Base-by-base conservation (phyloP, 257 asterid species). In the Fraxinus excelsior region DNA sequence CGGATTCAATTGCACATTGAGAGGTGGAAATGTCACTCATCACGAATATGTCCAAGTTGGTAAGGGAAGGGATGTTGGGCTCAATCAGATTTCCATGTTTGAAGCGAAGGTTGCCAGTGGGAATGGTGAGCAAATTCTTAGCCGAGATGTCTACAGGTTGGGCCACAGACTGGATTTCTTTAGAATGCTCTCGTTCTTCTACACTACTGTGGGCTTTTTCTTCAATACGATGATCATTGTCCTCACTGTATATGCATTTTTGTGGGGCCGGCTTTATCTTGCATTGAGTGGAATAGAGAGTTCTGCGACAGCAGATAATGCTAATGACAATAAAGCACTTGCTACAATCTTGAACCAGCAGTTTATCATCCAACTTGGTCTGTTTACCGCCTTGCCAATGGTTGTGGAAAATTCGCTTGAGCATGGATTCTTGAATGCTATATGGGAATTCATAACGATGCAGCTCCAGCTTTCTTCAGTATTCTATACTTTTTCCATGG, bases 81-180 rank as follows among this genome's bases (percentile, higher is more conserved):
- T 93, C 82, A 96, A 96, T 85, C 99, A 96, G 75, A 84, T 93
- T 62, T 91, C 99, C 66, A 96, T 96, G 99, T 96, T 96, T 73
- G 98, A 96, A 83, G 98, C 98, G 74, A 96, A 96, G 87, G 98
- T 96, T 67, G 96, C 99, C 66, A 96, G 99, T 84, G 99, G 99
- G 44, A 96, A 96, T 8, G 99, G 98, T 42, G 99, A 96, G 87
- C 99, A 96, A 86, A 87, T 90, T 74, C 90, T 96, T 21, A 96
- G 99, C 85, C 85, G 99, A 77, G 98, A 96, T 83, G 97, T 93
- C 40, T 95, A 95, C 80, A 86, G 99, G 84, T 87, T 96, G 94
- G 99, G 99, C 70, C 98, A 96, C 76, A 85, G 98, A 85, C 89
- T 96, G 76, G 99, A 96, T 85, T 96, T 96, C 82, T 96, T 96